phyloP scores from a whole-genome alignment of 2,329 filamentous ascomycete species.

The Botrytis tulipae region DNA sequence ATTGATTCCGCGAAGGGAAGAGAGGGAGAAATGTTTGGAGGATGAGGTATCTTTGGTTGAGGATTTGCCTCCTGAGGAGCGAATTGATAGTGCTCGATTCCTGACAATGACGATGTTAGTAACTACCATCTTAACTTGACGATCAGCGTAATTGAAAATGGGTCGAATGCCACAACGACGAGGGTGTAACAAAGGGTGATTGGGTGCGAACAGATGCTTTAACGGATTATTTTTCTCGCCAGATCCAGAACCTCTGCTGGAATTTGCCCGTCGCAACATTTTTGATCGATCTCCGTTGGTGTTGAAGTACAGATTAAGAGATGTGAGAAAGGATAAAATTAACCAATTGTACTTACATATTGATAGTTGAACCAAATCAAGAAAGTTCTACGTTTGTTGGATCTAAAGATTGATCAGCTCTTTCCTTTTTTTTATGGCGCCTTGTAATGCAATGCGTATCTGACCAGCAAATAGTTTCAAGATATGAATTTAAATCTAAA shows the following conservation, averaged over 20 bases:
- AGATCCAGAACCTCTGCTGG: slow-evolving; percentile 9
- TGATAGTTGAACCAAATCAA: not conserved
- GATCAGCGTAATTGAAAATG: slow-evolving; percentile 3
- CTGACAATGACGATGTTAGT: slow-evolving; percentile 42
- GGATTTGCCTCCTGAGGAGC: slow-evolving; percentile 49
- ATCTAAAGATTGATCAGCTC: slow-evolving; percentile 5
- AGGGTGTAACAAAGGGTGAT: not conserved
- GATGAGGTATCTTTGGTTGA: slow-evolving; percentile 37
- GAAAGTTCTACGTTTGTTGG: slow-evolving; percentile 3
- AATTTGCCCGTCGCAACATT: slow-evolving; percentile 15
- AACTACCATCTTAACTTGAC: not conserved
- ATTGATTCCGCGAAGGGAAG: slow-evolving; percentile 77
- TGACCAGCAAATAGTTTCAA: not conserved
- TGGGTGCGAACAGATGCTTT: slow-evolving; percentile 16
- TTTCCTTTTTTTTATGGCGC: not conserved
- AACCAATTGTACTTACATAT: slow-evolving; percentile 10
- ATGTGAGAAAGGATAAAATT: not conserved
- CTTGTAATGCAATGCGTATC: not conserved
- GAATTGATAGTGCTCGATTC: slow-evolving; percentile 73
- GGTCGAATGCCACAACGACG: not conserved
- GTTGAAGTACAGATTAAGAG: not conserved
- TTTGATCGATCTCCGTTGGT: not conserved
- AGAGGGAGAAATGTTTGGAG: slow-evolving; percentile 74
- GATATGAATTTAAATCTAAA: not conserved
- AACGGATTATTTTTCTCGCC: slow-evolving; percentile 15